A percentile compares a stretch with the other conserved stretches of the same genome.
These are phyloP conservation scores for Neckera pumila DNA, from an alignment of 225 moss, liverwort and hornwort species.

Conservation along the genomic window DNA sequence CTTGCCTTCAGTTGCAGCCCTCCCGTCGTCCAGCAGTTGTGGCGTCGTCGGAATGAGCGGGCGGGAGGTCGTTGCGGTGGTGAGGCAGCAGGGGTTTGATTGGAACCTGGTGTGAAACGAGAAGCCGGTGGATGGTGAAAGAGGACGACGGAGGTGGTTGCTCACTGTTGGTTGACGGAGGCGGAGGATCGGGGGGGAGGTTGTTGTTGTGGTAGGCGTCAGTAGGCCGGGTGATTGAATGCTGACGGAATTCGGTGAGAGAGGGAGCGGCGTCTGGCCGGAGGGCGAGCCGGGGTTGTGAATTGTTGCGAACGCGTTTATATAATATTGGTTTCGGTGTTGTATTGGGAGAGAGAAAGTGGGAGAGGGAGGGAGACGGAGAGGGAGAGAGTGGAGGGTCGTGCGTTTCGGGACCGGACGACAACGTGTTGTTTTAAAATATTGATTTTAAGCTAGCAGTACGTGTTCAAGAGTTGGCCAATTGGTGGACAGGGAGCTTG, in stretches of 20 bases:
- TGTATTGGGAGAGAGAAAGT: not conserved
- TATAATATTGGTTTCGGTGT: not conserved
- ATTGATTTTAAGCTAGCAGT: not conserved
- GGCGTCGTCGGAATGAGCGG: slow-evolving; percentile 7
- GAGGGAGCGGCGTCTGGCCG: not conserved
- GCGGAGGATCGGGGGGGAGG: slow-evolving; percentile 18
- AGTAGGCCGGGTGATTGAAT: slow-evolving; percentile 12
- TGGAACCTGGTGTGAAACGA: not conserved
- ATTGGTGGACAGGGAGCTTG: slow-evolving; percentile 27
- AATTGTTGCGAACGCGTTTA: not conserved
- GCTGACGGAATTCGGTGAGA: slow-evolving; percentile 21
- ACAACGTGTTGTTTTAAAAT: not conserved
- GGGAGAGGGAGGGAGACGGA: not conserved
- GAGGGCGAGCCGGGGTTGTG: not conserved
- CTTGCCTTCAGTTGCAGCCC: not conserved
- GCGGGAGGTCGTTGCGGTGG: not conserved
- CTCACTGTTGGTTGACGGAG: slow-evolving; percentile 6
- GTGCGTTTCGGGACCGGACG: slow-evolving; percentile 1
- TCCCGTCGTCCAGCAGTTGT: not conserved
- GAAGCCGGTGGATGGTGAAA: not conserved
- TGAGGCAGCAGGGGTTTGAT: slow-evolving; percentile 15
- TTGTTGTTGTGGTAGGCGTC: not conserved
- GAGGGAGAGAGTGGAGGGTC: not conserved
- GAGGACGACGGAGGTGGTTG: slow-evolving; percentile 2
- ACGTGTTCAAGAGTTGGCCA: slow-evolving; percentile 8